Conservation (phyloP, 139 green algal species). For the Tetraselmis striata region DNA sequence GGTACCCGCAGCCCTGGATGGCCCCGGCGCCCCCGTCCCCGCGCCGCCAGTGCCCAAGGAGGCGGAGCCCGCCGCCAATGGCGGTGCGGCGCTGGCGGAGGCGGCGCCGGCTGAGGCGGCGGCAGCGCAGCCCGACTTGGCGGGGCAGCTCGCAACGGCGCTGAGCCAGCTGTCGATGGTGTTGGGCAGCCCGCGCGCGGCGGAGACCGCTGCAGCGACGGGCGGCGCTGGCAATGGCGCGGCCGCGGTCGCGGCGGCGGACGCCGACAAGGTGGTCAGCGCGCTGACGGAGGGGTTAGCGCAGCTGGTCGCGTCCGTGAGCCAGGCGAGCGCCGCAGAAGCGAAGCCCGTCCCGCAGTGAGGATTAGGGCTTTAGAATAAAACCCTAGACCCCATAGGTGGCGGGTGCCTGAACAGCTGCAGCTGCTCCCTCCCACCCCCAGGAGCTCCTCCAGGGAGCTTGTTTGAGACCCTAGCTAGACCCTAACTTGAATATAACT, state of each 20-base stretch:
- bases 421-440: no score
- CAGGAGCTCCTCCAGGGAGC: no score
- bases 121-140: background rate
- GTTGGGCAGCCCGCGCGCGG: background rate
- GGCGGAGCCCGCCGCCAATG: no score
- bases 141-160: background rate
- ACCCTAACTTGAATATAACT: no score
- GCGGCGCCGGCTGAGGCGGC: background rate
- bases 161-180: background rate
- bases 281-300: background rate
- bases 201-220: background rate
- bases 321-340: background rate
- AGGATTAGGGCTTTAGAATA: no score
- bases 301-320: background rate
- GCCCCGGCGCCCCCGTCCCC: background rate
- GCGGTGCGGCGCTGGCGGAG: background rate
- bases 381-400: no score
- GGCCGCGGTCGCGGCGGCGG: no score
- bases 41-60: no score
- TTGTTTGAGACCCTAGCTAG: no score
- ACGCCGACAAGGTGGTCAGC: background rate
- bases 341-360: no score
- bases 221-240: background rate
- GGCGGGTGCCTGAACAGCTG: no score
- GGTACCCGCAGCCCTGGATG: slow-evolving; percentile 15